phyloP scores from a whole-genome alignment of 371 early-diverging fungal species.

The Mortierella sp. region DNA sequence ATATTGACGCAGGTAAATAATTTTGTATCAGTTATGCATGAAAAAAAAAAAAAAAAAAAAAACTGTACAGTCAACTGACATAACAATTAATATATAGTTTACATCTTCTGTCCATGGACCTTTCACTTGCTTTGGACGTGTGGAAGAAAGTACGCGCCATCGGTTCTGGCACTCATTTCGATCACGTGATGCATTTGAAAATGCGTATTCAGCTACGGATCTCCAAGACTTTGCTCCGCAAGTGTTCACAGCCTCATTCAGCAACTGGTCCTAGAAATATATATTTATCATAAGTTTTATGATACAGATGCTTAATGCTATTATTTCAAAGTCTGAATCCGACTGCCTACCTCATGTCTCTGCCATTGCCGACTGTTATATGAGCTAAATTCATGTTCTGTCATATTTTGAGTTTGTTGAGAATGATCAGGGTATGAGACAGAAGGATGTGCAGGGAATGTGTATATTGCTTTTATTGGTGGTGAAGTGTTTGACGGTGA shows the following conservation, averaged over 20 bases:
- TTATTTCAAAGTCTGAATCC: not conserved
- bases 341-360: slow-evolving; percentile 33
- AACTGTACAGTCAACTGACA: not conserved
- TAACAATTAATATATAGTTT: not conserved
- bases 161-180: slow-evolving; percentile 50
- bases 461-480: not conserved
- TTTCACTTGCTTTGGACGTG: slow-evolving; percentile 46
- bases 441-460: slow-evolving; percentile 10
- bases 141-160: slow-evolving; percentile 44
- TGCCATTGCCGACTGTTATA: slow-evolving; percentile 35
- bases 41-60: not conserved
- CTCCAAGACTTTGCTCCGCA: slow-evolving; percentile 48
- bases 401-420: slow-evolving; percentile 1
- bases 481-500: slow-evolving; percentile 24
- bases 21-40: too few relatives aligned
- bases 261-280: slow-evolving; percentile 24
- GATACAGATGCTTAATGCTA: not conserved
- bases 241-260: slow-evolving; percentile 35
- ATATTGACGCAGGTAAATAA: not conserved
- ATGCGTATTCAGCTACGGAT: slow-evolving; percentile 39
- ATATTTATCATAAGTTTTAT: not conserved
- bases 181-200: slow-evolving; percentile 49
- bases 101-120: slow-evolving; percentile 58
- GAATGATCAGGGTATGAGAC: slow-evolving; percentile 8
- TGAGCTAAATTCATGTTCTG: not conserved